Evolutionary conservation across 768 basidiomycete genomes (phyloP).

Genomic region (Mrakia blollopis): DNA sequence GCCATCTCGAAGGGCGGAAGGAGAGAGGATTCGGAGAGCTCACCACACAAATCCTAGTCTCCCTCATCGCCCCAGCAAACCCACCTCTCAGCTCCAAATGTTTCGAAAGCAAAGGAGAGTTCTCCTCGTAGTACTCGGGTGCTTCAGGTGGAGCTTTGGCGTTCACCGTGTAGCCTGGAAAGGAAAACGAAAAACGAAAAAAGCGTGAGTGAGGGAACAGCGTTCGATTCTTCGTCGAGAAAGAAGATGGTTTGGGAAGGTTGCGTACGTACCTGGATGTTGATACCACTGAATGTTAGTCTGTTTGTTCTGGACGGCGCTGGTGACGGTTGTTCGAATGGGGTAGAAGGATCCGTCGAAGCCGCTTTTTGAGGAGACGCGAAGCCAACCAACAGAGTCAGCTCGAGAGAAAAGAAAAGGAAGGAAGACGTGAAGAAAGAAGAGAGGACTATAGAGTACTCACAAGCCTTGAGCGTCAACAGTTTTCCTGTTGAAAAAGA

Average conservation of each 20-base stretch:
- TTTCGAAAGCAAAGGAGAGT: background rate
- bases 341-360: conserved; percentile 29
- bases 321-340: conserved; percentile 30
- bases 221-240: too few relatives aligned
- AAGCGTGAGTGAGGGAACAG: background rate
- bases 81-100: conserved; percentile 7
- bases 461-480: conserved; percentile 25
- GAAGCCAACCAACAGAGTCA: too few relatives aligned
- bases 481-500: conserved; percentile 6
- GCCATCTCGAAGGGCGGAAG: background rate
- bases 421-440: background rate
- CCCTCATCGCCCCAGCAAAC: conserved; percentile 25
- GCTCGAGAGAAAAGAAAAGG: background rate
- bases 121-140: conserved; percentile 8
- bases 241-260: background rate
- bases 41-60: conserved; percentile 30
- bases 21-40: background rate
- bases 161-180: conserved; percentile 11
- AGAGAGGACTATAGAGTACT: too few relatives aligned
- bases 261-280: conserved; percentile 15
- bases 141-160: background rate
- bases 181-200: background rate
- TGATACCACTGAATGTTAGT: conserved; percentile 20
- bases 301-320: background rate
- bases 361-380: background rate